These are phyloP conservation scores for Mortierella sp. DNA, from an alignment of 371 early-diverging fungal species.

Conservation along the genomic window DNA sequence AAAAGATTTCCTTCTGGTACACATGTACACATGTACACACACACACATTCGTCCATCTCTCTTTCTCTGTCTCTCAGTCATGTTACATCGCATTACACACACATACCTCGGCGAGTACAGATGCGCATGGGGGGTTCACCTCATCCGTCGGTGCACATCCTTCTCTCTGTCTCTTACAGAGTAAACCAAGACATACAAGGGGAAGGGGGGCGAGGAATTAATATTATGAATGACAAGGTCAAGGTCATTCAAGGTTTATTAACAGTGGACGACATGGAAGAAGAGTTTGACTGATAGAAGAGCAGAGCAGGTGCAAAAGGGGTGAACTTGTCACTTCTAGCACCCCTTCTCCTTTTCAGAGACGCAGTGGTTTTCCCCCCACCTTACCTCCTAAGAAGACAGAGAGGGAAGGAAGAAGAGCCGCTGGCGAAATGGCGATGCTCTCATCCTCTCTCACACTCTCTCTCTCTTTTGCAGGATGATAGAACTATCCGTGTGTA, in stretches of 20 bases:
- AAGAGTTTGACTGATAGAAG: no score
- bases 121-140: not conserved
- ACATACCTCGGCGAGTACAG: slow-evolving; percentile 8
- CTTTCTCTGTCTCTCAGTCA: not conserved
- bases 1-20: no score
- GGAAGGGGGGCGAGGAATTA: no score
- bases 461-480: no score
- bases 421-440: not conserved
- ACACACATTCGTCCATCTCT: no score
- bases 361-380: no score
- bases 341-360: no score
- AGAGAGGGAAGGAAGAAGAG: not conserved
- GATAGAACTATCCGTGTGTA: no score
- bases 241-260: not conserved
- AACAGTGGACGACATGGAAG: not conserved
- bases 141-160: not conserved
- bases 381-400: not conserved
- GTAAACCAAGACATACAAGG: not conserved
- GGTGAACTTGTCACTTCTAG: no score
- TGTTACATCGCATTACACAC: not conserved
- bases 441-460: not conserved
- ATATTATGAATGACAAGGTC: no score
- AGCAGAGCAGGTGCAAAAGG: not conserved
- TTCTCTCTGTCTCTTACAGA: not conserved
- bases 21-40: no score